These are phyloP conservation scores for Rhamnella rubrinervis DNA, from an alignment of 331 rosid genomes.

Conservation along the genomic window DNA sequence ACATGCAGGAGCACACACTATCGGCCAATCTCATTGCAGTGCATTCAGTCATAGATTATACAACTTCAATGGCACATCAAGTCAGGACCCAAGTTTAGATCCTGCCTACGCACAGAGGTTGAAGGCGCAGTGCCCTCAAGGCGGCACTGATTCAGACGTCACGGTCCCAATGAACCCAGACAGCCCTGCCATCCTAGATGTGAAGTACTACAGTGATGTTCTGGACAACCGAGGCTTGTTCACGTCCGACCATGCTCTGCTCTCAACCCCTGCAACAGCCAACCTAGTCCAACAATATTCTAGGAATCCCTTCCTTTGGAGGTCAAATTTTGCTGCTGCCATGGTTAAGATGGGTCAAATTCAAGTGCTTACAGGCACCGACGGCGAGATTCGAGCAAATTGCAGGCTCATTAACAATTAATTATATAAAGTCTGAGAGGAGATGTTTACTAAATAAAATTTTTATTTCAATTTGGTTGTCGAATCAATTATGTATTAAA, in stretches of 20 bases:
- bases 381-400: constrained; percentile 56
- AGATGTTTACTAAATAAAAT: too few species aligned
- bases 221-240: constrained; percentile 52
- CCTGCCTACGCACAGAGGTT: constrained; percentile 38
- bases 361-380: constrained; percentile 43
- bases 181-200: constrained; percentile 43
- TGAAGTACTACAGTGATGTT: constrained; percentile 37
- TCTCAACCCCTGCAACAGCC: constrained; percentile 39
- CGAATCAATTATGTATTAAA: too few species aligned
- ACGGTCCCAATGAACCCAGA: constrained; percentile 69
- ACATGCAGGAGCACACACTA: constrained; percentile 62
- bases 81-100: constrained; percentile 64
- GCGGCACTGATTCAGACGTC: constrained; percentile 38
- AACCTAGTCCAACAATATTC: constrained; percentile 47
- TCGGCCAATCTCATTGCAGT: constrained; percentile 70
- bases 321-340: constrained; percentile 48
- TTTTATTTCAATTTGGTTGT: too few species aligned
- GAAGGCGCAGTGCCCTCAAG: constrained; percentile 63
- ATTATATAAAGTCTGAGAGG: neutral
- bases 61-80: constrained; percentile 51
- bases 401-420: constrained; percentile 49
- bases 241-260: constrained; percentile 64
- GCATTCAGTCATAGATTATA: constrained; percentile 54
- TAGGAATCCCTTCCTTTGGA: constrained; percentile 40
- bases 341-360: constrained; percentile 75